Evolutionary conservation across 2,329 filamentous ascomycete genomes (phyloP).

Genomic region (Trichoderma atrobrunneum): DNA sequence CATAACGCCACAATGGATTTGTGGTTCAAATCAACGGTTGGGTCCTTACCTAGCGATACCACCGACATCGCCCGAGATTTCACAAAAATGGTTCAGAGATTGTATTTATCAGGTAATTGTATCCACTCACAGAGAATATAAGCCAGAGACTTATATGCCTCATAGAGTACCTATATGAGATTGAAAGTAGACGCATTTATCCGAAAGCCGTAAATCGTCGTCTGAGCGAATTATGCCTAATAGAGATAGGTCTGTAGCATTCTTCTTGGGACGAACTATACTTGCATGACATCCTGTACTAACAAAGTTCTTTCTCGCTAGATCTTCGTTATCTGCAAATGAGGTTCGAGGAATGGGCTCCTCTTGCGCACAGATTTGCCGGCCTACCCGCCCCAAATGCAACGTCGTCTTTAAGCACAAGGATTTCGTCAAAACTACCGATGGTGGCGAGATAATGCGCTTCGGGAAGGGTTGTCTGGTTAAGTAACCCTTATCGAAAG

Average conservation of each 20-base stretch:
- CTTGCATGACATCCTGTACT: neutral
- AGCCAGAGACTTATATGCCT: neutral
- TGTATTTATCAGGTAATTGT: neutral
- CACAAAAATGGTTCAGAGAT: neutral
- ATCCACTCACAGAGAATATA: neutral
- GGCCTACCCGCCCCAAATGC: neutral
- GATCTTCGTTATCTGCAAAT: neutral
- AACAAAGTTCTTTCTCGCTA: neutral
- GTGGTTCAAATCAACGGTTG: neutral
- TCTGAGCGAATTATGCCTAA: neutral
- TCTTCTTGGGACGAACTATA: neutral
- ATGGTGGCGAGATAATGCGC: neutral
- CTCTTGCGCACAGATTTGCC: neutral
- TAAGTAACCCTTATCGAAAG: neutral
- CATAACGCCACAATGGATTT: neutral
- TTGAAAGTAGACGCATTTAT: neutral
- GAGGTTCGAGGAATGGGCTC: neutral
- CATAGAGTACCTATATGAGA: neutral
- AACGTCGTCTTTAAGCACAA: neutral
- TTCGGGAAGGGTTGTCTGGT: neutral
- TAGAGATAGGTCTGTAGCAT: neutral
- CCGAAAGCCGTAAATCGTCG: neutral
- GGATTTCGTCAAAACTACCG: neutral
- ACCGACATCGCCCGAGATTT: neutral
- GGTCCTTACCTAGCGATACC: neutral